Percentiles rank a stretch among this genome's conserved stretches.
Evolutionary conservation across 1,139 yeast species (phyloP).

Genomic region (Suhomyces anneliseae): DNA sequence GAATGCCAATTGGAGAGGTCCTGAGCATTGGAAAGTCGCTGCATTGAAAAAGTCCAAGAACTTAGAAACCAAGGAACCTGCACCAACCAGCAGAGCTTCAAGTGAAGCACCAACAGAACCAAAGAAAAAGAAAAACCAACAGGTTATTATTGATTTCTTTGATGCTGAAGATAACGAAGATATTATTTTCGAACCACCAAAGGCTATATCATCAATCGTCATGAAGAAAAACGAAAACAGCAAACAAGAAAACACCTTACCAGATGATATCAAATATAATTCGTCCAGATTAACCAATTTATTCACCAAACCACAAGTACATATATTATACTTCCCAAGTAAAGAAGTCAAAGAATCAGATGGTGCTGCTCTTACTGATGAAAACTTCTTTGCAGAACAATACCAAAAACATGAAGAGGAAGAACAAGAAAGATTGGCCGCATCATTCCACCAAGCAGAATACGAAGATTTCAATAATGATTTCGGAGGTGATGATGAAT

Average conservation of each 20-base stretch:
- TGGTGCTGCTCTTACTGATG: constrained; percentile 49
- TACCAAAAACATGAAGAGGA: constrained; percentile 47
- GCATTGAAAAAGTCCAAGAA: constrained; percentile 45
- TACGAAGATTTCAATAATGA: constrained; percentile 44
- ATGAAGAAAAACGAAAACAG: constrained; percentile 27
- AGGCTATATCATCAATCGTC: constrained; percentile 23
- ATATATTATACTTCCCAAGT: constrained; percentile 34
- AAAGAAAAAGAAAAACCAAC: constrained; percentile 34
- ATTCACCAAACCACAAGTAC: constrained; percentile 63
- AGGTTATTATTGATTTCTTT: constrained; percentile 51
- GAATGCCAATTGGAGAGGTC: constrained; percentile 82
- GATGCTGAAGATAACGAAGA: constrained; percentile 43
- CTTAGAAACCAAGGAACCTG: constrained; percentile 5
- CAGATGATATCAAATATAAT: constrained; percentile 72
- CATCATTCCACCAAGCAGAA: constrained; percentile 48
- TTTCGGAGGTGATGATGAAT: constrained; percentile 39
- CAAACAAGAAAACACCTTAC: constrained; percentile 50
- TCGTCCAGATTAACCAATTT: constrained; percentile 67
- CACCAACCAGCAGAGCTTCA: not conserved
- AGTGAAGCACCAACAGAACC: constrained; percentile 10
- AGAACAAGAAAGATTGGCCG: constrained; percentile 37
- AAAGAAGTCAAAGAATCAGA: constrained; percentile 19
- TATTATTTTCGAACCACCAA: constrained; percentile 53
- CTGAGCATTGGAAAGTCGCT: constrained; percentile 89
- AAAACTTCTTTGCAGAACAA: constrained; percentile 72